phyloP scores from a whole-genome alignment of 306 rosid species.

The Biancaea sappan region DNA sequence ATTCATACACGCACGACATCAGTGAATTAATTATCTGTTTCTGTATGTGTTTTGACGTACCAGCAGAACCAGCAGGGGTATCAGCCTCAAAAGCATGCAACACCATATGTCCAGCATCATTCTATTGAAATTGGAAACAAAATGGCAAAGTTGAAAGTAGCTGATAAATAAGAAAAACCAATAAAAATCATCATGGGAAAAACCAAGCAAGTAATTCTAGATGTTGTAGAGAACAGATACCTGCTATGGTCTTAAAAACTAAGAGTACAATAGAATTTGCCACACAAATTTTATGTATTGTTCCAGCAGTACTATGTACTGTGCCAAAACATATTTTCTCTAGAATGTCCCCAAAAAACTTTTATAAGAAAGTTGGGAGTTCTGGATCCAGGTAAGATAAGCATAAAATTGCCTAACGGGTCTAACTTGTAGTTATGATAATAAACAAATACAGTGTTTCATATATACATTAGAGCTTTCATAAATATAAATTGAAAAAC shows the following conservation, averaged over 20 bases:
- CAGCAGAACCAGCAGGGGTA: conserved; percentile 49
- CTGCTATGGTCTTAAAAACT: neutral
- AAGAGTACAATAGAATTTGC: neutral
- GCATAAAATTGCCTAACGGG: neutral
- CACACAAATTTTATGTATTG: neutral
- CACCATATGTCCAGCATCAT: conserved; percentile 47
- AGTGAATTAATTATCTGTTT: neutral
- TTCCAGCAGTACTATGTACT: neutral
- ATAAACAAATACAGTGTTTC: neutral
- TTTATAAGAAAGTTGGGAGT: neutral
- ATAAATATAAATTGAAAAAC: neutral
- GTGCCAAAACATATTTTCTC: neutral
- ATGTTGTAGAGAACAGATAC: conserved; percentile 10
- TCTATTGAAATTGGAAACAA: conserved; percentile 48
- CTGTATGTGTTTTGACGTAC: conserved; percentile 49
- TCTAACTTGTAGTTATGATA: neutral
- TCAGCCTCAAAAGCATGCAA: conserved; percentile 70
- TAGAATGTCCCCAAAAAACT: neutral
- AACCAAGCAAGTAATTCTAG: conserved; percentile 12
- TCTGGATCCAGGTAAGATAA: neutral
- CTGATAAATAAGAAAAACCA: conserved; percentile 8
- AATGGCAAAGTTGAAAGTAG: conserved; percentile 18
- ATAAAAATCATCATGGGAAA: neutral
- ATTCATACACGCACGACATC: conserved; percentile 18
- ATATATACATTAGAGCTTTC: neutral